Conservation (phyloP, 495 filamentous ascomycete genomes). For the Recurvomyces mirabilis region DNA sequence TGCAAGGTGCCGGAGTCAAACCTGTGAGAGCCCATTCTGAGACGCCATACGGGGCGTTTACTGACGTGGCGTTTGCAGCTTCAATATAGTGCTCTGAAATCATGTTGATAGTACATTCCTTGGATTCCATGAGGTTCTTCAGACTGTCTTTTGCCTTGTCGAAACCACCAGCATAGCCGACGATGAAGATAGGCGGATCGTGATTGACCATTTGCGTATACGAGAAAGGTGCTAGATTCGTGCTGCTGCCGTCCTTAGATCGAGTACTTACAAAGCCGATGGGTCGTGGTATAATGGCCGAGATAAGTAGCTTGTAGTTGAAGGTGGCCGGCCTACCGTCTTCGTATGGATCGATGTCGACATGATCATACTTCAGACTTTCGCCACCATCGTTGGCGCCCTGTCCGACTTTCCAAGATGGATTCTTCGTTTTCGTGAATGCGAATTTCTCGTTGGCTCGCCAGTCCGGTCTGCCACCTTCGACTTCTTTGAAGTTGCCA, state of each 20-base stretch:
- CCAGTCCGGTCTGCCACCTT: constrained; percentile 64
- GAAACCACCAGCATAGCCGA: constrained; percentile 50
- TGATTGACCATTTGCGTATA: constrained; percentile 77
- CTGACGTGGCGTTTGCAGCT: constrained; percentile 67
- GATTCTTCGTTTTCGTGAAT: constrained; percentile 59
- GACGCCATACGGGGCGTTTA: constrained; percentile 68
- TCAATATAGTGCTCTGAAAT: constrained; percentile 77
- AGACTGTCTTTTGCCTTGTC: constrained; percentile 62
- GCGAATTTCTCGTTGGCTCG: constrained; percentile 34
- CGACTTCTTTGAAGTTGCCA: constrained; percentile 65
- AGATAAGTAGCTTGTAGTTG: constrained; percentile 93
- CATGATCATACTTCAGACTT: constrained; percentile 47
- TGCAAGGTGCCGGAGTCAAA: constrained; percentile 57
- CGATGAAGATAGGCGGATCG: constrained; percentile 80
- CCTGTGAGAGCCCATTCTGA: constrained; percentile 77
- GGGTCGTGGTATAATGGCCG: constrained; percentile 72
- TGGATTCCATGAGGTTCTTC: constrained; percentile 50
- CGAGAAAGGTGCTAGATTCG: constrained; percentile 78
- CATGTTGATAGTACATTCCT: constrained; percentile 70
- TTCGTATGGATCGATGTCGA: constrained; percentile 74
- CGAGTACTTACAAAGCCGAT: constrained; percentile 54
- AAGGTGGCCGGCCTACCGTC: constrained; percentile 51
- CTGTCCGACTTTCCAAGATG: constrained; percentile 65
- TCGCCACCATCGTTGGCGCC: constrained; percentile 57
- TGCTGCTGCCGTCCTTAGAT: constrained; percentile 44